Conservation (phyloP, 331 rosid species). For the Cydonia oblonga region DNA sequence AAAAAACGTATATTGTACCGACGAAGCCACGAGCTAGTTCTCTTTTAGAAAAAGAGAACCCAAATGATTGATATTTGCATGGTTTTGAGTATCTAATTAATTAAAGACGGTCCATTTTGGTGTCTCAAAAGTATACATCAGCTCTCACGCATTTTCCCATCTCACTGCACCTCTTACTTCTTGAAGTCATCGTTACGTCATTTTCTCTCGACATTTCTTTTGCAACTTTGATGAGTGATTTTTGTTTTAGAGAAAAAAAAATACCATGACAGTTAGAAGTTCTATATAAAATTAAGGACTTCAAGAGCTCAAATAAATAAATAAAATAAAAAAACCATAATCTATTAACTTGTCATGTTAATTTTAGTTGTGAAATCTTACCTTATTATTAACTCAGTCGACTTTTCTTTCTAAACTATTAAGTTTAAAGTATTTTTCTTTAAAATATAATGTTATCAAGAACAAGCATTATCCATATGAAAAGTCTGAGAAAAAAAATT, state of each 20-base stretch:
- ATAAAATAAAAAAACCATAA: no score
- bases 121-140: not conserved
- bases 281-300: no score
- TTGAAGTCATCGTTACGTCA: not conserved
- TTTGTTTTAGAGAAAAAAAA: not conserved
- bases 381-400: not conserved
- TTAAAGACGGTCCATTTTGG: not conserved
- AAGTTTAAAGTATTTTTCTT: not conserved
- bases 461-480: not conserved
- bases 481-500: no score
- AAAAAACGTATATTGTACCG: rapidly evolving
- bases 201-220: not conserved
- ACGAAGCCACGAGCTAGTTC: no score
- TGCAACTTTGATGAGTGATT: not conserved
- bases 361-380: not conserved
- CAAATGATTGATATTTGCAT: not conserved
- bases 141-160: not conserved
- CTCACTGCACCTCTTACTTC: no score
- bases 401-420: not conserved
- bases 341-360: not conserved
- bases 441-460: not conserved
- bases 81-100: not conserved
- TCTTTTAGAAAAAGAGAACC: not conserved
- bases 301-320: not conserved
- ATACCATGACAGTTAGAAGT: not conserved